Evolutionary conservation across 805 yeast species (phyloP), one percentile per base, ranked within the genome.

Genomic region (Ogataea wickerhamii): DNA sequence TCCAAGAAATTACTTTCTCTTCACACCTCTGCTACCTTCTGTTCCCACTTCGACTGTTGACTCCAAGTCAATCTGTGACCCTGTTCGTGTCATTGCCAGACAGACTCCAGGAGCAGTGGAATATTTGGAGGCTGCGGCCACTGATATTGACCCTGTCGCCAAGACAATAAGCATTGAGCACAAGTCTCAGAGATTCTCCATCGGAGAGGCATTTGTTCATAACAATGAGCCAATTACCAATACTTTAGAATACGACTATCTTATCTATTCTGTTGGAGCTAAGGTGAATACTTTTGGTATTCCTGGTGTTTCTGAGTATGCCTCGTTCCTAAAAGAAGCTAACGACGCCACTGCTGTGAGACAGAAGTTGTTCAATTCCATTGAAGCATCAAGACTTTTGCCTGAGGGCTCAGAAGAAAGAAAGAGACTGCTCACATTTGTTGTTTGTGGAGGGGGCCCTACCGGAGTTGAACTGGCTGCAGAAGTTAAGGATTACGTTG

Each of bases 391-490:
- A 28, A 78, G 83, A 50, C 68, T 82, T 49, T 73, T 87, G 48
- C 85, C 91, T 37, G 76, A 75, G 51, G 79, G 72, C 36, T 61
- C 64, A 28, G 85, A 78, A 52, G 94, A 85, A 61, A 78, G 96
- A 66, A 76, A 78, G 66, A 77, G 95, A 60, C 73, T 89, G 55
- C 73, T 88, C 58, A 82, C 83, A 45, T 80, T 87, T 52, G 91
- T 89, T 45, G 94, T 89, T 46, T 94, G 91, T 47, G 97, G 97
- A 53, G 97, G 96, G 63, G 97, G 97, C 42, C 96, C 97, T 58
- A 88, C 97, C 35, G 97, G 97, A 67, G 96, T 89, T 42, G 96
- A 88, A 67, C 82, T 87, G 51, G 96, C 96, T 51, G 97, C 95
- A 55, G 96, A 89, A 66, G 69, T 89, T 52, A 93, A 85, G 68